Evolutionary conservation across 805 yeast genomes (phyloP).

Genomic region (Ogataea kodamae): DNA sequence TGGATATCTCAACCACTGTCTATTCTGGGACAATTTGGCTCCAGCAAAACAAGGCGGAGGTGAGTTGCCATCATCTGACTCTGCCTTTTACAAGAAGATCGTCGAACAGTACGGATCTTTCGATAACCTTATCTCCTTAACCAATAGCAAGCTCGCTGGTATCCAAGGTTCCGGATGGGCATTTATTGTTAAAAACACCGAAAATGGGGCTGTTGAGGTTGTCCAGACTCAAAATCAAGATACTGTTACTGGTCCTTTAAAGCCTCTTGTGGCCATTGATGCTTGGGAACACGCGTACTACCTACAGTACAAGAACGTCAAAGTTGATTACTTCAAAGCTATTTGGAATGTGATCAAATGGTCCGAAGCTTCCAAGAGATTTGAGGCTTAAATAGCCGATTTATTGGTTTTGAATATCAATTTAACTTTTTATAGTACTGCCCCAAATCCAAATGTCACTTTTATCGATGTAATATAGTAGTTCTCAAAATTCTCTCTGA

Average conservation of each 20-base stretch:
- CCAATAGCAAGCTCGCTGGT: slow-evolving; percentile 76
- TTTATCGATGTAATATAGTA: slow-evolving; percentile 88
- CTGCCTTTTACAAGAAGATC: slow-evolving; percentile 59
- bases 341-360: slow-evolving; percentile 94
- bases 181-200: slow-evolving; percentile 77
- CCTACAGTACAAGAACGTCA: slow-evolving; percentile 87
- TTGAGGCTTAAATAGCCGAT: slow-evolving; percentile 32
- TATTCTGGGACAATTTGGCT: slow-evolving; percentile 86
- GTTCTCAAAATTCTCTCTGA: slow-evolving; percentile 78
- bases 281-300: slow-evolving; percentile 98
- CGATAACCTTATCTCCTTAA: slow-evolving; percentile 59
- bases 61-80: slow-evolving; percentile 49
- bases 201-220: slow-evolving; percentile 70
- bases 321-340: slow-evolving; percentile 88
- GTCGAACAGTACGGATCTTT: slow-evolving; percentile 64
- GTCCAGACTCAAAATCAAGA: slow-evolving; percentile 85
- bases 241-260: slow-evolving; percentile 65
- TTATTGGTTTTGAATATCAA: slow-evolving; percentile 2
- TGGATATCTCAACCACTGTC: slow-evolving; percentile 80
- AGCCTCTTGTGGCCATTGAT: slow-evolving; percentile 83
- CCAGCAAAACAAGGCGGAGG: slow-evolving; percentile 80
- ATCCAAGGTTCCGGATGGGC: slow-evolving; percentile 97
- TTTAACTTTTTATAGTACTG: slow-evolving; percentile 53
- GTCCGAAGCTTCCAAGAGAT: slow-evolving; percentile 83
- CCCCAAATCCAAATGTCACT: slow-evolving; percentile 91